Base-by-base conservation (phyloP, 2,329 filamentous ascomycete genomes). In the Aspergillus ibericus region DNA sequence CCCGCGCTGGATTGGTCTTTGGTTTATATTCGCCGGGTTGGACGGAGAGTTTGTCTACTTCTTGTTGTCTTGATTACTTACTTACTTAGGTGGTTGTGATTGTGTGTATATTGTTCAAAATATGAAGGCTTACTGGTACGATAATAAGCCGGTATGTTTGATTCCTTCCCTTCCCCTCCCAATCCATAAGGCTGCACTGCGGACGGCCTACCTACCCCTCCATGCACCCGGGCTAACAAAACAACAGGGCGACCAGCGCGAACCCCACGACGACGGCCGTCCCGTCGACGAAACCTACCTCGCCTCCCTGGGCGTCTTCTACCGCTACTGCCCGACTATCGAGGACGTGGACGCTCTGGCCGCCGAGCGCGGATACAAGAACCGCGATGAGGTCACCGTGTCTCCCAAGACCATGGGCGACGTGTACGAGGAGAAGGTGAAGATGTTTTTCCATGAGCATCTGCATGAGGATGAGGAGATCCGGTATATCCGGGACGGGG, bases 391-490 rank as follows among this genome's bases (percentile, higher is more conserved):
- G 78, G 90, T 98, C 74, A 90, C 85, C 60, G 91, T 99, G 20
- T 96, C 91, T 7, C 93, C 93, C 0, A 81, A 87, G 63, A 89
- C 87, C 63, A 92, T 98, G 88, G 92, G 92, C 57, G 89, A 85
- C 38, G 78, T 87, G 46, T 99, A 98, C 80, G 93, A 99, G 78
- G 85, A 90, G 63, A 98, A 98, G 77, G 92, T 99, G 63, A 93
- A 92, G 80, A 86, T 78, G 66, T 99, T 99, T 81, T 99, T 98
- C 80, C 76, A 90, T 68, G 95, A 99, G 82, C 95, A 99, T 75
- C 77, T 99, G 69, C 95, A 99, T 74, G 95, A 99, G 80, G 95
- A 99, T 68, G 95, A 99, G 80, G 95, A 99, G 83, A 99, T 99
- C 66, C 83, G 95, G 49, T 99, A 97, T 71, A 93, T 99, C 66